phyloP scores from a whole-genome alignment of 1,139 yeast genomes.

The Taphrina wiesneri region DNA sequence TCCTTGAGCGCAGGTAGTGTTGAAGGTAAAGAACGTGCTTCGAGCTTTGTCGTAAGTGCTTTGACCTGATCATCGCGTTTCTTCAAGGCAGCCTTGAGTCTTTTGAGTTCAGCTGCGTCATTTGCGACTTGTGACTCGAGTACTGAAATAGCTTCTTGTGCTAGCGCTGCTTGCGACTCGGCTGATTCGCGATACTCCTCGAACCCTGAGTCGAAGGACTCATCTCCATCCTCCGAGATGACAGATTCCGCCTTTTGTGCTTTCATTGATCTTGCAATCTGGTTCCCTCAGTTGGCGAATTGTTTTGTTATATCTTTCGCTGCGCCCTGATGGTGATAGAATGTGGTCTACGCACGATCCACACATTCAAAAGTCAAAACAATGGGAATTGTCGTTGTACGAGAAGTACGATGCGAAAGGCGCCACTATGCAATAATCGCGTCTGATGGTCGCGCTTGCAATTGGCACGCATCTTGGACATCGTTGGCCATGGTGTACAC shows the following conservation, averaged over 20 bases:
- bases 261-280: background rate
- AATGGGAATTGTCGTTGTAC: background rate
- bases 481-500: no score
- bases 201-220: conserved; percentile 11
- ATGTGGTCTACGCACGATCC: background rate
- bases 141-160: conserved; percentile 14
- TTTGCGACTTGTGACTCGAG: conserved; percentile 22
- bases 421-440: conserved; percentile 12
- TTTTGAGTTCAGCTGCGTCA: conserved; percentile 11
- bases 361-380: conserved; percentile 2
- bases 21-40: conserved; percentile 24
- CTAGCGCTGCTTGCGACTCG: conserved; percentile 16
- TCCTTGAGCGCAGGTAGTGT: conserved; percentile 31
- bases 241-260: conserved; percentile 11
- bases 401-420: background rate
- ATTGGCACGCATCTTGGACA: no score
- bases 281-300: background rate
- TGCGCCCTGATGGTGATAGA: no score
- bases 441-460: background rate
- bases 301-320: no score
- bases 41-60: conserved; percentile 12
- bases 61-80: conserved; percentile 23
- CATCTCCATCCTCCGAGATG: conserved; percentile 9
- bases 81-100: conserved; percentile 7
- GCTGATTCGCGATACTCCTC: conserved; percentile 28